Evolutionary conservation across 2,329 filamentous ascomycete genomes (phyloP).

Genomic region (Alternaria novae-zelandiae): DNA sequence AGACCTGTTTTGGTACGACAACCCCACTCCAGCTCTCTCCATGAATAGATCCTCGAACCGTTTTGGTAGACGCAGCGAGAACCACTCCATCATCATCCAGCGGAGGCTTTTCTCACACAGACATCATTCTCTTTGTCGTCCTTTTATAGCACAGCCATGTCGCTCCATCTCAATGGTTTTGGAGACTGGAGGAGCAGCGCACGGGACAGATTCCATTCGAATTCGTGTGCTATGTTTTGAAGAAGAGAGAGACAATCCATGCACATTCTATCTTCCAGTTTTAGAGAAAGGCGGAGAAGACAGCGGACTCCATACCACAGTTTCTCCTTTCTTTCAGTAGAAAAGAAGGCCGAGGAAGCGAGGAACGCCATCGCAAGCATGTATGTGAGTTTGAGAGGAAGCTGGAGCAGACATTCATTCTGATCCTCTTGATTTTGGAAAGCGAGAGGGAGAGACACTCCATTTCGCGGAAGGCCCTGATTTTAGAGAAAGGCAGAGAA

Average conservation of each 20-base stretch:
- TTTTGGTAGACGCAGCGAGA: background rate
- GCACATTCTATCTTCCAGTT: too few relatives aligned
- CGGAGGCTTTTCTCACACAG: background rate
- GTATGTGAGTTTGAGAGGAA: background rate
- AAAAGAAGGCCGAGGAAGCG: background rate
- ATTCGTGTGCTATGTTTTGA: too few relatives aligned
- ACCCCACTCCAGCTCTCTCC: background rate
- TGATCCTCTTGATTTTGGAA: too few relatives aligned
- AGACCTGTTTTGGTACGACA: background rate
- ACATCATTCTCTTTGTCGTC: too few relatives aligned
- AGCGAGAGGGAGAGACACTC: background rate
- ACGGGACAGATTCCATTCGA: background rate
- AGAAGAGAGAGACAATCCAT: background rate
- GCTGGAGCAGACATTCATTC: background rate
- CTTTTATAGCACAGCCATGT: background rate
- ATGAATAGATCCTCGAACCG: background rate
- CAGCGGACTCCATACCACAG: background rate
- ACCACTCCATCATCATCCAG: background rate
- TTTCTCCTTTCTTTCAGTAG: background rate
- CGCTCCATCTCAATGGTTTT: background rate
- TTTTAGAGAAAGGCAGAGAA: background rate
- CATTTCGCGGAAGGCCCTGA: too few relatives aligned
- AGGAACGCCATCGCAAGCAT: rapidly evolving
- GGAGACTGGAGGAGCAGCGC: background rate
- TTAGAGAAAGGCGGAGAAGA: background rate